These are phyloP conservation scores for Penicillium odoratum DNA, from an alignment of 495 filamentous ascomycete species.

Conservation along the genomic window DNA sequence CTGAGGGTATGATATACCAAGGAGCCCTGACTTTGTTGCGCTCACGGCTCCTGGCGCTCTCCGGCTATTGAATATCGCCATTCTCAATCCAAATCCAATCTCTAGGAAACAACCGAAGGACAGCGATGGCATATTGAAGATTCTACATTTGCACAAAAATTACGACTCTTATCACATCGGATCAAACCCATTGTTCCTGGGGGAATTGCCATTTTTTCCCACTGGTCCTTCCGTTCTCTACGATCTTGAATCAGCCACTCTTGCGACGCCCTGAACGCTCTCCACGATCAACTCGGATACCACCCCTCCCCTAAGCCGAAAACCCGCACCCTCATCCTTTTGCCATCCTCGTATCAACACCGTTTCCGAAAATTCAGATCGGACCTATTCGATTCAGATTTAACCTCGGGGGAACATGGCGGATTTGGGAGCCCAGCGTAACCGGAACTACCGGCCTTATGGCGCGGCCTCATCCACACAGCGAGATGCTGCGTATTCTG, in stretches of 20 bases:
- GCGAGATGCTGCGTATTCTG: conserved; percentile 92
- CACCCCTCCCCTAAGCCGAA: conserved; percentile 11
- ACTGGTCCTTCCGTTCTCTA: conserved; percentile 29
- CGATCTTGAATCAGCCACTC: conserved; percentile 37
- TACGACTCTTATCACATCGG: conserved; percentile 20
- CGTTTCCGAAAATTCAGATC: background rate
- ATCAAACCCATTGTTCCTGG: conserved; percentile 19
- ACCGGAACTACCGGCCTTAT: conserved; percentile 68
- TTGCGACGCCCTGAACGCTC: conserved; percentile 43
- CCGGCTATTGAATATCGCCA: conserved; percentile 29
- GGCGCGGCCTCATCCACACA: conserved; percentile 70
- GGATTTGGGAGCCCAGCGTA: conserved; percentile 75
- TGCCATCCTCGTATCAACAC: background rate
- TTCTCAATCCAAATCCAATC: conserved; percentile 12
- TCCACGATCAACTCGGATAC: conserved; percentile 42
- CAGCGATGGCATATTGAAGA: conserved; percentile 36
- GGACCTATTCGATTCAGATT: conserved; percentile 4
- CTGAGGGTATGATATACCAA: conserved; percentile 50
- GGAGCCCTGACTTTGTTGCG: conserved; percentile 50
- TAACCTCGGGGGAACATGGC: conserved; percentile 59
- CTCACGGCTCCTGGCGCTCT: conserved; percentile 47
- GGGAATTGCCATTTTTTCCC: conserved; percentile 15
- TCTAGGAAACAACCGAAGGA: conserved; percentile 18
- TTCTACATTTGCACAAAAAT: conserved; percentile 18
- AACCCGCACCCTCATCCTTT: background rate